Evolutionary conservation across 345 rosid genomes (phyloP).

Genomic region (Arabidopsis thaliana): DNA sequence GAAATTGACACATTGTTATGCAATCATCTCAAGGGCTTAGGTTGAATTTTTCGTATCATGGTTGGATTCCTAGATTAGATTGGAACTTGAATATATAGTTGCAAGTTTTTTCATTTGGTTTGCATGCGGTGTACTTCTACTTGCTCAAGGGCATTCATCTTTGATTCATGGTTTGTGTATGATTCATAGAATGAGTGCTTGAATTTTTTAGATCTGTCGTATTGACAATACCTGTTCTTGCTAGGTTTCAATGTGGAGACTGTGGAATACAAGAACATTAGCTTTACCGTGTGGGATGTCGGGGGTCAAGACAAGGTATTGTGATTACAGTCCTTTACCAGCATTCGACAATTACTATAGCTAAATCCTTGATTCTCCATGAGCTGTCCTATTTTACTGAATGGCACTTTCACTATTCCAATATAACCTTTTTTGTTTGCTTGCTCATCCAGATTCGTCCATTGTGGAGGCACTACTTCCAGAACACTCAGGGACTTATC

Average conservation of each 20-base stretch:
- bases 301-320: conserved; percentile 82
- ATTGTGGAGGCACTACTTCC: conserved; percentile 81
- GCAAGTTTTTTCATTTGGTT: neutral
- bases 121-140: neutral
- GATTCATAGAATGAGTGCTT: neutral
- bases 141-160: neutral
- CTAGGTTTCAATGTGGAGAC: conserved; percentile 81
- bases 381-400: neutral
- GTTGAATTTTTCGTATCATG: neutral
- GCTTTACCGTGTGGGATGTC: conserved; percentile 83
- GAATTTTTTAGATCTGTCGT: neutral
- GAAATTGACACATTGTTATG: neutral
- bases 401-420: neutral
- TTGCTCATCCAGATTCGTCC: conserved; percentile 60
- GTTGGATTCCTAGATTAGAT: neutral
- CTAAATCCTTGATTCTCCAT: conserved; percentile 8
- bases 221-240: conserved; percentile 1
- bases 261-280: conserved; percentile 79
- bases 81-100: neutral
- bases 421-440: neutral
- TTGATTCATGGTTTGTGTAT: neutral
- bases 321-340: neutral
- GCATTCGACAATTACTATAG: neutral
- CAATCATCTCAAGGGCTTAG: neutral
- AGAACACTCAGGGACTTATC: conserved; percentile 78